Evolutionary conservation across 2,329 filamentous ascomycete species (phyloP), one percentile per base, ranked within the genome.

Genomic region (Colletotrichum lupini): DNA sequence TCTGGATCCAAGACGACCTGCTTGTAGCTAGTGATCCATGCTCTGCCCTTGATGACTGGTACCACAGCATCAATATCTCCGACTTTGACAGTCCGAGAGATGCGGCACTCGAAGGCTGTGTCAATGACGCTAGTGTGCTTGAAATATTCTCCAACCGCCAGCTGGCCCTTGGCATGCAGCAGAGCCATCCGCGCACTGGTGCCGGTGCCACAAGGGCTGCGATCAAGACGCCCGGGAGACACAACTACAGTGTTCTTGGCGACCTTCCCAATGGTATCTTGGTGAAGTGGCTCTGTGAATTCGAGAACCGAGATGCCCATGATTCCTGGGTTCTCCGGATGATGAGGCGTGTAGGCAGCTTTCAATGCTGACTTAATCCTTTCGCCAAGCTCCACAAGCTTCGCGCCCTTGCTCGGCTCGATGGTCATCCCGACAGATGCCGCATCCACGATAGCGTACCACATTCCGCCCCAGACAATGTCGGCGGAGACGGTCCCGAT

Each of bases 401-500:
- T 78, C 0, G 78, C 63, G 5, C 80, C 81, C 55, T 83, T 62
- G 24, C 77, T 71, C 56, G 80, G 80, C 24, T 80, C 76, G 22
- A 87, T 77, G 8, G 68, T 68, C 6, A 86, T 68, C 0, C 83
- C 82, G 2, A 85, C 72, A 0, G 82, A 80, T 1, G 76, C 77
- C 0, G 80, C 83, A 63, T 86, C 83, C 0, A 86, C 83, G 9
- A 87, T 61, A 2, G 78, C 82, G 67, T 84, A 87, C 73, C 82
- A 81, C 85, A 85, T 86, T 1, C 85, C 85, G 7, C 85, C 85
- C 78, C 82, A 87, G 16, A 83, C 85, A 60, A 87, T 79, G 66
- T 87, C 85, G 2, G 86, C 82, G 0, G 64, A 73, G 2, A 87
- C 75, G 5, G 68, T 77, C 0, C 85, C 85, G 0, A 87, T 24